Percentiles rank a stretch among this genome's conserved stretches.
Evolutionary conservation across 2,329 filamentous ascomycete genomes (phyloP).

Genomic region (Trichoderma atrobrunneum): DNA sequence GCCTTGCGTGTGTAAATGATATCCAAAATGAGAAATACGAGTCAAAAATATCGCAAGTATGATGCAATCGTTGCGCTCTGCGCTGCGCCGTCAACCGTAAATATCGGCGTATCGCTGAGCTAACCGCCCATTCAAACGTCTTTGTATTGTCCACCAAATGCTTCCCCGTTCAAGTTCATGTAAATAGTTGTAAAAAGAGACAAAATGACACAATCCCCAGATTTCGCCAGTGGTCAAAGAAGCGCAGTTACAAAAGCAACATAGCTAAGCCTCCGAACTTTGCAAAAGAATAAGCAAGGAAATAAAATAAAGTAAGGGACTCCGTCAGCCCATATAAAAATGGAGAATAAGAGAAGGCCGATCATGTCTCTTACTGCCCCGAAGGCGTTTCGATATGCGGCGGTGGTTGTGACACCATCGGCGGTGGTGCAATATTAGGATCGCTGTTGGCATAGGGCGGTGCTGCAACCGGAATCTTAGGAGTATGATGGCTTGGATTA

Average conservation of each 20-base stretch:
- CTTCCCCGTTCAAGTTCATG: conserved; percentile 5
- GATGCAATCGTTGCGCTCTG: conserved; percentile 11
- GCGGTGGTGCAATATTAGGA: neutral
- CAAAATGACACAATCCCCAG: neutral
- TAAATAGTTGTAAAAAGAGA: conserved; percentile 12
- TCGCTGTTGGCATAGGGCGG: conserved; percentile 9
- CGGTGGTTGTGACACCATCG: neutral
- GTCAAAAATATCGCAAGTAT: conserved; percentile 13
- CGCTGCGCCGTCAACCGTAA: conserved; percentile 10
- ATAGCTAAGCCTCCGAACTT: neutral
- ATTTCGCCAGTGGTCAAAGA: neutral
- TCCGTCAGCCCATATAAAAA: neutral
- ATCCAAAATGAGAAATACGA: conserved; percentile 7
- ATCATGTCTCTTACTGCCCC: neutral
- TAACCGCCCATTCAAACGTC: conserved; percentile 8
- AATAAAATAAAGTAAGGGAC: neutral
- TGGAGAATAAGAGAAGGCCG: neutral
- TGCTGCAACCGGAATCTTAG: conserved; percentile 23
- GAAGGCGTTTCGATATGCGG: conserved; percentile 1
- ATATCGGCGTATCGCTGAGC: neutral
- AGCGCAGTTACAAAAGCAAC: neutral
- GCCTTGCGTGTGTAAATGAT: conserved; percentile 16
- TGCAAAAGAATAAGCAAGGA: neutral
- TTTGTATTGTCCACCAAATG: conserved; percentile 3
- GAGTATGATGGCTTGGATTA: conserved; percentile 29